Base-by-base conservation (phyloP, 331 rosid species). In the Quercus phellos region DNA sequence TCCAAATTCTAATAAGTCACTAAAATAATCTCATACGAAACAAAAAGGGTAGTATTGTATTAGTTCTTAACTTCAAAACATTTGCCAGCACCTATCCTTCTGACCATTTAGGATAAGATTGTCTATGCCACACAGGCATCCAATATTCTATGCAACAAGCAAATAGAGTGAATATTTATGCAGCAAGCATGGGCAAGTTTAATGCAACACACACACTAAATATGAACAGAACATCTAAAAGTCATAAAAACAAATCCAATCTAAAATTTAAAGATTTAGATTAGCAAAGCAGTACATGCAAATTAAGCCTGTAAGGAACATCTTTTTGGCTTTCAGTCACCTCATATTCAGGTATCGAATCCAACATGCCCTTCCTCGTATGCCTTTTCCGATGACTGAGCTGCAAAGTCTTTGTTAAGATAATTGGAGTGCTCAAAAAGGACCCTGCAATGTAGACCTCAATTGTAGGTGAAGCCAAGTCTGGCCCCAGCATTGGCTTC, bases 381-480 rank as follows among this genome's bases (percentile, higher is more conserved):
- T 83, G 84, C 71, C 81, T 89, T 80, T 80, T 93, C 79, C 74
- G 81, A 70, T 82, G 81, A 79, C 79, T 66, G 42, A 85, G 88
- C 56, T 76, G 91, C 81, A 89, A 32, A 61, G 89, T 86, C 79
- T 88, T 91, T 2, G 92, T 93, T 59, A 93, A 76, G 81, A 93
- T 93, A 55, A 89, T 88, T 69, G 98, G 98, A 80, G 84, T 85
- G 46, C 93, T 79, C 5, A 8, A 78, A 79, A 89, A 91, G 70
- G 98, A 88, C 35, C 94, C 97, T 1, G 98, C 87, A 24, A 93
- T 84, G 82, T 91, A 93, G 81, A 93, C 97, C 85, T 93, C 98
- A 74, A 91, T 79, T 46, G 85, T 85, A 0, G 94, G 88, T 7
- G 85, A 80, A 77, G 77, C 72, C 56, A 88, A 74, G 35, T 88